Evolutionary conservation across 371 early-diverging fungal species (phyloP).

Genomic region (Mucor piriformis): DNA sequence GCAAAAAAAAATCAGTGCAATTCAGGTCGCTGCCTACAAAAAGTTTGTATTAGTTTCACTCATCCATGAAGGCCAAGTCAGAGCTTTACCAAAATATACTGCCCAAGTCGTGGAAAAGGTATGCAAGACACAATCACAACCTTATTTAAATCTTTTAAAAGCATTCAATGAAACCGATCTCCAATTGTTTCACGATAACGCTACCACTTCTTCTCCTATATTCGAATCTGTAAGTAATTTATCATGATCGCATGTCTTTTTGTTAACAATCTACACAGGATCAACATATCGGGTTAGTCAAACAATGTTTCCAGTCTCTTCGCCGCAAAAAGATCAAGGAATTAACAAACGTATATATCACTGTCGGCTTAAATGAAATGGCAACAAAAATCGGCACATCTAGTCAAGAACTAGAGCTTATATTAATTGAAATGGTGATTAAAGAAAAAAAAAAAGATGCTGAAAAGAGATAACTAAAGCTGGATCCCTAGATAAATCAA

Average conservation of each 20-base stretch:
- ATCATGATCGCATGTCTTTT: background rate
- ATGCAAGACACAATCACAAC: conserved; percentile 40
- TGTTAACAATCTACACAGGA: conserved; percentile 34
- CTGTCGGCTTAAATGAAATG: conserved; percentile 73
- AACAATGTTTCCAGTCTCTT: conserved; percentile 66
- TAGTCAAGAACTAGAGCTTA: conserved; percentile 42
- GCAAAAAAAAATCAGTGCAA: conserved; percentile 62
- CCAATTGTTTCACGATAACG: conserved; percentile 34
- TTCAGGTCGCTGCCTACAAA: conserved; percentile 80
- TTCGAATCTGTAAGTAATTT: conserved; percentile 32
- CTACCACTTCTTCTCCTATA: conserved; percentile 26
- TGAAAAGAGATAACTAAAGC: background rate
- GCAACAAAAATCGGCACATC: conserved; percentile 49
- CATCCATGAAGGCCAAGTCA: conserved; percentile 59
- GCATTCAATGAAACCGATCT: conserved; percentile 58
- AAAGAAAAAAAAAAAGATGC: no score
- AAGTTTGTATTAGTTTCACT: conserved; percentile 68
- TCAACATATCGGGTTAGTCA: conserved; percentile 71
- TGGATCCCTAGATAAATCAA: conserved; percentile 46
- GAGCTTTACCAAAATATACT: conserved; percentile 67
- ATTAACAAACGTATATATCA: conserved; percentile 78
- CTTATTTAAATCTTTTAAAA: conserved; percentile 62
- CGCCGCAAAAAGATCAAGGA: conserved; percentile 66
- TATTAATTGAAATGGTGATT: conserved; percentile 59
- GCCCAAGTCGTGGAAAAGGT: conserved; percentile 53